Evolutionary conservation across 495 filamentous ascomycete genomes (phyloP), one percentile per base, ranked within the genome.

Genomic region (Tuber umbilicatum): DNA sequence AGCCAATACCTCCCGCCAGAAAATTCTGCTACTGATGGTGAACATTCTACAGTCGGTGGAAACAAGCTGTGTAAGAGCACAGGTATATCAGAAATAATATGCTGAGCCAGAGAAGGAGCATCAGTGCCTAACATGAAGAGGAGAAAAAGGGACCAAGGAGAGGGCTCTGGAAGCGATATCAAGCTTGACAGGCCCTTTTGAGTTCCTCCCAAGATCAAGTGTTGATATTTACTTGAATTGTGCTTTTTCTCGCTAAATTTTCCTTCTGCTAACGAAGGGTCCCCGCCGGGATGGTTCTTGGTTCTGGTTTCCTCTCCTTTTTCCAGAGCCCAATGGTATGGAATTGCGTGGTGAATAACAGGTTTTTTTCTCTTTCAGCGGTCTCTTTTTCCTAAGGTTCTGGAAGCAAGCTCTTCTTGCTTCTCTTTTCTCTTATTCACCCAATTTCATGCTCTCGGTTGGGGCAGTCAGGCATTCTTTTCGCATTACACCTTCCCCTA

Each of bases 11-110:
- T 80, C 39, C 71, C 76, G 39, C 71, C 67, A 7, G 81, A 82
- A 38, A 79, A 81, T 14, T 73, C 78, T 12, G 81, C 81, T 71
- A 80, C 80, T 23, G 81, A 82, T 73, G 80, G 81, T 72, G 80
- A 82, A 27, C 74, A 80, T 69, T 80, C 80, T 14, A 60, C 73
- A 42, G 70, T 69, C 55, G 78, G 77, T 27, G 80, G 73, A 3
- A 82, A 78, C 60, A 82, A 76, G 67, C 81, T 80, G 0, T 75
- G 42, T 12, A 82, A 82, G 64, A 80, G 80, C 55, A 79, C 73
- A 42, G 80, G 81, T 43, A 82, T 81, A 38, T 71, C 77, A 19
- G 81, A 82, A 42, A 80, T 82, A 70, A 78, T 79, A 37, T 71
- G 74, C 31, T 68, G 77, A 19, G 74, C 74, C 27, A 81, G 78